Conservation (phyloP, 305 asterid species). For the Fraxinus sp. region DNA sequence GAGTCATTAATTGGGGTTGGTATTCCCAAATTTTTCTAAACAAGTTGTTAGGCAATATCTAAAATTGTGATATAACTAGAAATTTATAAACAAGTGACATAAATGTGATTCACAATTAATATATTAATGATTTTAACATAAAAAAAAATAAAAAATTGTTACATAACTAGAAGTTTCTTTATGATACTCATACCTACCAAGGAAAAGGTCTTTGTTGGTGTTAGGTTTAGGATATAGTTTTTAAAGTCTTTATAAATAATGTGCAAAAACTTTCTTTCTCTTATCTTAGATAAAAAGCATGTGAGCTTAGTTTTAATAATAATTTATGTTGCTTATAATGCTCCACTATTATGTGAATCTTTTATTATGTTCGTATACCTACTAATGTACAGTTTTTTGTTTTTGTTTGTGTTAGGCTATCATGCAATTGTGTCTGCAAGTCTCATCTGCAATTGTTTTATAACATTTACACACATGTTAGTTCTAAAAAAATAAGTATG, state of each 20-base stretch:
- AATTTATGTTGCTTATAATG: neutral
- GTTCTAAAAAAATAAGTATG: neutral
- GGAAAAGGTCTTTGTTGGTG: slow-evolving; percentile 20
- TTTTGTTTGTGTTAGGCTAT: neutral
- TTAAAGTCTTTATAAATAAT: neutral
- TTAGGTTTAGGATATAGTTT: neutral
- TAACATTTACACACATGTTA: neutral
- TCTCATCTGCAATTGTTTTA: neutral
- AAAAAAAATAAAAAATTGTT: neutral
- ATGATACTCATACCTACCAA: slow-evolving; percentile 21
- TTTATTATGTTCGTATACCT: neutral
- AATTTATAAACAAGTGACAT: slow-evolving; percentile 10
- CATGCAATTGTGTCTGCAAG: neutral
- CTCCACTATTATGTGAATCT: neutral
- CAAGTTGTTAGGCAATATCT: slow-evolving; percentile 26
- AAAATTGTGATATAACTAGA: neutral
- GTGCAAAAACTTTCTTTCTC: neutral
- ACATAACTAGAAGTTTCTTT: slow-evolving; percentile 9
- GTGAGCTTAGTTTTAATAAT: neutral
- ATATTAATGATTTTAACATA: slow-evolving; percentile 11
- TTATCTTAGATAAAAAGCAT: neutral
- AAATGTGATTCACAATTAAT: slow-evolving; percentile 20
- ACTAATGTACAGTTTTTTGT: neutral
- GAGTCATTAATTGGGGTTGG: neutral
- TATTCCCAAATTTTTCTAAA: slow-evolving; percentile 9